Conservation (phyloP, 2,329 filamentous ascomycete species). For the Alternaria solani region DNA sequence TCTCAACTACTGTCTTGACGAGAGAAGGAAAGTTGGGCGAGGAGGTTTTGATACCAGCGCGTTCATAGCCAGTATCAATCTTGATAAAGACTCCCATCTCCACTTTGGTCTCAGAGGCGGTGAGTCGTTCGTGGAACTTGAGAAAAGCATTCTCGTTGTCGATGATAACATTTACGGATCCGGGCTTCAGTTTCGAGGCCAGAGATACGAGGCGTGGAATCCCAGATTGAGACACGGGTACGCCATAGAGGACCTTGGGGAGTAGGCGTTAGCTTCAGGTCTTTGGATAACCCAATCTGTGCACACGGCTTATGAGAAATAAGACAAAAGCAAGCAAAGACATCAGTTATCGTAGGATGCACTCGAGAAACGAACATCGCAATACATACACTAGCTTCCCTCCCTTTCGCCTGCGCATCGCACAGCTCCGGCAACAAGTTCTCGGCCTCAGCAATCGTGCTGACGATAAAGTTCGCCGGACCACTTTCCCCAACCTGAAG, state of each 20-base stretch:
- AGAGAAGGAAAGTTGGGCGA: constrained; percentile 59
- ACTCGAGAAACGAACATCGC: background rate
- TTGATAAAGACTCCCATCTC: constrained; percentile 71
- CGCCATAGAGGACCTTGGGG: constrained; percentile 71
- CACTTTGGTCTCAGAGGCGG: constrained; percentile 40
- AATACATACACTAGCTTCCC: constrained; percentile 65
- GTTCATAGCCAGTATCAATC: constrained; percentile 75
- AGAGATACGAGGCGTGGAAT: constrained; percentile 68
- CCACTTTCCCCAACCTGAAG: constrained; percentile 71
- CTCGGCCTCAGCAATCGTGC: constrained; percentile 78
- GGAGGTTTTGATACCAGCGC: constrained; percentile 69
- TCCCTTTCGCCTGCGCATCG: constrained; percentile 63
- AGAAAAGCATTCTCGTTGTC: constrained; percentile 67
- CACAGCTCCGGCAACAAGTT: constrained; percentile 67
- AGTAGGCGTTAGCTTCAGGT: background rate
- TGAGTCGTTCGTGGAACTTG: constrained; percentile 45
- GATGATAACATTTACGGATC: constrained; percentile 70
- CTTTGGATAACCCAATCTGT: background rate
- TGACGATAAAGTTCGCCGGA: constrained; percentile 71
- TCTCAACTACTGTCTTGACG: constrained; percentile 56
- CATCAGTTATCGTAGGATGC: background rate
- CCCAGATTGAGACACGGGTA: constrained; percentile 70
- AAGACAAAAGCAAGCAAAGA: background rate
- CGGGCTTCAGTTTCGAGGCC: constrained; percentile 61
- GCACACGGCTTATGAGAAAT: background rate